Conservation (phyloP, 2,329 filamentous ascomycete genomes). For the Cadophora gregata region DNA sequence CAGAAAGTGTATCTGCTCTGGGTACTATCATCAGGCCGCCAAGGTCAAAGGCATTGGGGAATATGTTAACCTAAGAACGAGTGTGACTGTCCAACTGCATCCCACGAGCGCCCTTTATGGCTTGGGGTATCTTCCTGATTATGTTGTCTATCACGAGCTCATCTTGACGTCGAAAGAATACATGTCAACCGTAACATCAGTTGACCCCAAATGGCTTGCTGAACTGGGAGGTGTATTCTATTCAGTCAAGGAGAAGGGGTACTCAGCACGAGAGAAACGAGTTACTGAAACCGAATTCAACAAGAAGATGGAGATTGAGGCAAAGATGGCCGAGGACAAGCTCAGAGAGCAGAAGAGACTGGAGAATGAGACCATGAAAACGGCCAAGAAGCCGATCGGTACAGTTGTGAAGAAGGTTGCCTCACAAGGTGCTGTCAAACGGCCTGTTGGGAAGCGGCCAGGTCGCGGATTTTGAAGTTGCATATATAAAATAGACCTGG, state of each 20-base stretch:
- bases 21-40: slow-evolving; percentile 97
- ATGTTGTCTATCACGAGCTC: slow-evolving; percentile 97
- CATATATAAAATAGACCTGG: not conserved
- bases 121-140: slow-evolving; percentile 91
- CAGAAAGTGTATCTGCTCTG: slow-evolving; percentile 94
- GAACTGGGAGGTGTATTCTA: slow-evolving; percentile 98
- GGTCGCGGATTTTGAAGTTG: slow-evolving; percentile 52
- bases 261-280: slow-evolving; percentile 83
- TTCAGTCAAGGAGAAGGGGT: slow-evolving; percentile 96
- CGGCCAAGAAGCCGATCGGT: slow-evolving; percentile 50
- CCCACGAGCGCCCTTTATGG: slow-evolving; percentile 94
- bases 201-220: slow-evolving; percentile 96
- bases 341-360: slow-evolving; percentile 65
- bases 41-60: slow-evolving; percentile 96
- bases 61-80: slow-evolving; percentile 95
- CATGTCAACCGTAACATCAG: slow-evolving; percentile 94
- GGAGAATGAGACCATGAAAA: slow-evolving; percentile 55
- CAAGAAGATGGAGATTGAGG: slow-evolving; percentile 88
- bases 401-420: slow-evolving; percentile 60
- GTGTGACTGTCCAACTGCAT: slow-evolving; percentile 91
- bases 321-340: slow-evolving; percentile 89
- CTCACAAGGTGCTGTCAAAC: slow-evolving; percentile 66
- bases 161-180: slow-evolving; percentile 97
- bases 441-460: slow-evolving; percentile 62
- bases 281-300: slow-evolving; percentile 94